Conservation (phyloP, 208 protist genomes). For the Balamuthia mandrillaris region DNA sequence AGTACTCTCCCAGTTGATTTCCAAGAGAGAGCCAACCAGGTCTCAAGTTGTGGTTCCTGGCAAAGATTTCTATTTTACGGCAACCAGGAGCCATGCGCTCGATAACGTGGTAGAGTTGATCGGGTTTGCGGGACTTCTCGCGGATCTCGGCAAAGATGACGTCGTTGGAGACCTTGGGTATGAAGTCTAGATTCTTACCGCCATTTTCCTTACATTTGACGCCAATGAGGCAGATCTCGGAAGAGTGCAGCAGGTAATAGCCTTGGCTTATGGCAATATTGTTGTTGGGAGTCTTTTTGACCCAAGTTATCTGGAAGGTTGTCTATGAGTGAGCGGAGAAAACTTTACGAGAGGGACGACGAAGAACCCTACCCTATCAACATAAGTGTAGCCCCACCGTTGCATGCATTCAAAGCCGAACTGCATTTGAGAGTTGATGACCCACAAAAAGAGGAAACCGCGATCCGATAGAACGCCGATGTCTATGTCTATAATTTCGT, state of each 20-base stretch:
- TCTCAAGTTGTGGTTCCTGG: constrained; percentile 53
- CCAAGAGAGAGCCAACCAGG: constrained; percentile 59
- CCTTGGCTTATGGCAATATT: constrained; percentile 47
- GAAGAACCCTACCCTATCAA: background rate
- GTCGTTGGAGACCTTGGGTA: constrained; percentile 54
- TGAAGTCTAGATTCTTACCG: constrained; percentile 43
- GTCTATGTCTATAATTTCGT: constrained; percentile 58
- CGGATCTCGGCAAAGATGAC: constrained; percentile 47
- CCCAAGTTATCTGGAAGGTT: constrained; percentile 44
- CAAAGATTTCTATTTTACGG: constrained; percentile 63
- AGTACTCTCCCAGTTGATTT: constrained; percentile 52
- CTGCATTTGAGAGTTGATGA: constrained; percentile 50
- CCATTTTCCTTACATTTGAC: constrained; percentile 38
- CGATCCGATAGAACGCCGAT: constrained; percentile 39
- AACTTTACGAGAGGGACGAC: background rate
- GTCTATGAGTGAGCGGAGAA: background rate
- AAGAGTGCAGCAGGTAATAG: constrained; percentile 60
- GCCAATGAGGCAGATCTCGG: constrained; percentile 57
- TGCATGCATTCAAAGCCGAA: constrained; percentile 52
- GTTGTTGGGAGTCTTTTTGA: constrained; percentile 41
- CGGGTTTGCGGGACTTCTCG: constrained; percentile 52
- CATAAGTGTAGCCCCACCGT: constrained; percentile 58
- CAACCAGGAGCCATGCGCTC: constrained; percentile 52
- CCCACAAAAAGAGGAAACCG: constrained; percentile 59
- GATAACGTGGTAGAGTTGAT: constrained; percentile 59